Conservation (phyloP, 768 basidiomycete species). For the Lanmaoa pseudosensibilis region DNA sequence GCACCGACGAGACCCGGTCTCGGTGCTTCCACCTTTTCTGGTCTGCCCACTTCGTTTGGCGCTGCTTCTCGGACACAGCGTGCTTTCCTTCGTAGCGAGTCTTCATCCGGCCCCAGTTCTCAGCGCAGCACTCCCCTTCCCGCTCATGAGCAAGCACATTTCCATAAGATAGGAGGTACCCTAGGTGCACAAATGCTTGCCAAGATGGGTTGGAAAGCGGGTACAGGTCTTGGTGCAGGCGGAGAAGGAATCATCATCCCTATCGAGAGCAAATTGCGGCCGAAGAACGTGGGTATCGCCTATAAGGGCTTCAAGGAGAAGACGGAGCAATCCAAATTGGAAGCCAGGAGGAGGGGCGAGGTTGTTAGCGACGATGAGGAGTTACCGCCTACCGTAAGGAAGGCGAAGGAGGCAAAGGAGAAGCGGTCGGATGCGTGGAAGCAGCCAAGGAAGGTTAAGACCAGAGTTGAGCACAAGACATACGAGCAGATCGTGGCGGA, state of each 20-base stretch:
- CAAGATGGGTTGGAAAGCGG: slow-evolving; percentile 95
- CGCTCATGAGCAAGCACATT: slow-evolving; percentile 73
- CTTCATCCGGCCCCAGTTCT: slow-evolving; percentile 42
- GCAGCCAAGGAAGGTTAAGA: slow-evolving; percentile 79
- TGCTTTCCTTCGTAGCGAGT: slow-evolving; percentile 56
- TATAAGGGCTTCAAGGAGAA: slow-evolving; percentile 86
- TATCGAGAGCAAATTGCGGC: slow-evolving; percentile 80
- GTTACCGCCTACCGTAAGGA: slow-evolving; percentile 14
- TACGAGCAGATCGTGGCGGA: slow-evolving; percentile 95
- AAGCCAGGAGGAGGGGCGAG: slow-evolving; percentile 76
- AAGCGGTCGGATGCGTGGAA: slow-evolving; percentile 84
- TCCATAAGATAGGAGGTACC: slow-evolving; percentile 70
- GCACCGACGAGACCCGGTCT: slow-evolving; percentile 19
- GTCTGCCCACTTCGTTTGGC: slow-evolving; percentile 41
- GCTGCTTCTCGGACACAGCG: slow-evolving; percentile 39
- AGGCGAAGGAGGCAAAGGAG: slow-evolving; percentile 55
- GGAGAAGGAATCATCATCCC: slow-evolving; percentile 88
- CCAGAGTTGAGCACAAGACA: slow-evolving; percentile 89
- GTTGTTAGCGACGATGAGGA: slow-evolving; percentile 72
- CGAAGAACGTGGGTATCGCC: slow-evolving; percentile 85
- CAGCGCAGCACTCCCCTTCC: slow-evolving; percentile 52
- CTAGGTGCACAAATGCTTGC: slow-evolving; percentile 88
- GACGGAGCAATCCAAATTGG: slow-evolving; percentile 79
- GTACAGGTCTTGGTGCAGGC: slow-evolving; percentile 69
- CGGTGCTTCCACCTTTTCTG: slow-evolving; percentile 26